phyloP scores from a whole-genome alignment of 495 filamentous ascomycete species.

The Penicillium tannophilum region DNA sequence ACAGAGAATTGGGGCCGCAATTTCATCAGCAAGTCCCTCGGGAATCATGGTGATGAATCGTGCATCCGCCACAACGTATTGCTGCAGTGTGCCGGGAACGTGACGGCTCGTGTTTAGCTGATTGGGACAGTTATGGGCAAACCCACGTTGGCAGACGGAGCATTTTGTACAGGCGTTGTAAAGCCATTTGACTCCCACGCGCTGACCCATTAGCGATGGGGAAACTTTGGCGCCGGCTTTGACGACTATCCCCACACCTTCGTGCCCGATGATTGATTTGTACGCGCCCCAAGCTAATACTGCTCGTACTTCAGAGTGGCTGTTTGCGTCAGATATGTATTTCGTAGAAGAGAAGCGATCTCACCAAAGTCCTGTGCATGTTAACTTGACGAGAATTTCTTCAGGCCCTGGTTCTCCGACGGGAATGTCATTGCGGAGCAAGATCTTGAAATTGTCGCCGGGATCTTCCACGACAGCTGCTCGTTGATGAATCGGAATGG shows the following conservation, averaged over 20 bases:
- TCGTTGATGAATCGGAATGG: conserved; percentile 19
- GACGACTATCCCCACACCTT: conserved; percentile 39
- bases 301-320: conserved; percentile 31
- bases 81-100: conserved; percentile 42
- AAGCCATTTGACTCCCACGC: conserved; percentile 45
- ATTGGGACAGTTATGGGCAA: conserved; percentile 32
- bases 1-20: conserved; percentile 39
- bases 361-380: conserved; percentile 29
- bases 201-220: conserved; percentile 25
- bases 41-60: conserved; percentile 34
- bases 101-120: conserved; percentile 39
- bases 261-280: conserved; percentile 39
- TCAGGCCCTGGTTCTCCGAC: conserved; percentile 19
- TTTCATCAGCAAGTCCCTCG: conserved; percentile 25
- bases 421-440: conserved; percentile 13
- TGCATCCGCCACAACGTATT: conserved; percentile 37
- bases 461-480: conserved; percentile 25
- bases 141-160: conserved; percentile 36
- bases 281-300: conserved; percentile 25
- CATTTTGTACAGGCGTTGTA: conserved; percentile 38
- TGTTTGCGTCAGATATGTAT: neutral
- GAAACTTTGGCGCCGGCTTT: conserved; percentile 25
- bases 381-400: conserved; percentile 26
- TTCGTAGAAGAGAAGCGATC: neutral
- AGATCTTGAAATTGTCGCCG: conserved; percentile 16